phyloP scores from a whole-genome alignment of 352 stramenopile genomes.

The Phytophthora ohioensis region DNA sequence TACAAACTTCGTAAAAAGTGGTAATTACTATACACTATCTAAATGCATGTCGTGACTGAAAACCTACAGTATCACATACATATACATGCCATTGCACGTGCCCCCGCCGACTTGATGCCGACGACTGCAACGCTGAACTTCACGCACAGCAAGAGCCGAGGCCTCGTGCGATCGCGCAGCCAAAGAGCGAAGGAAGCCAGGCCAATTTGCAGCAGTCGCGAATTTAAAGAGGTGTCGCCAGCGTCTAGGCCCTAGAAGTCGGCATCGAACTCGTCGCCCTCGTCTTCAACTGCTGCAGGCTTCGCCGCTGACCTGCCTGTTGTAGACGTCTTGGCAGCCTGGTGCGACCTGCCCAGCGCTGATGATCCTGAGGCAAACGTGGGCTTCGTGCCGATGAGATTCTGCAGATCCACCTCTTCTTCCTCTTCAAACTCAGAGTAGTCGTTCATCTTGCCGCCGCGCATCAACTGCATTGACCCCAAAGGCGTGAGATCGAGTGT shows the following conservation, averaged over 20 bases:
- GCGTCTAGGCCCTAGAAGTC: constrained; percentile 47
- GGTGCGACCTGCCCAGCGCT: constrained; percentile 10
- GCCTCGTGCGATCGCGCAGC: constrained; percentile 8
- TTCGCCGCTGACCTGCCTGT: constrained; percentile 26
- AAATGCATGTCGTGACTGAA: no score
- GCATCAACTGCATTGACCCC: constrained; percentile 55
- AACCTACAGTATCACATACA: no score
- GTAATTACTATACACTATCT: no score
- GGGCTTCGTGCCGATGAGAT: constrained; percentile 66
- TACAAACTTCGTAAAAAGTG: no score
- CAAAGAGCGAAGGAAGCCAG: not conserved
- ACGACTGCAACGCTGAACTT: no score
- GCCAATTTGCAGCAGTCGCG: constrained; percentile 6
- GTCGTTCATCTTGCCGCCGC: constrained; percentile 77
- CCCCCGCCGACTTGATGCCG: no score
- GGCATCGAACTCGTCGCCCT: constrained; percentile 70
- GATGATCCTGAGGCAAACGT: constrained; percentile 10
- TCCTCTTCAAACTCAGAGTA: constrained; percentile 87
- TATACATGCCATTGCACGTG: no score
- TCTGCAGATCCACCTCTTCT: constrained; percentile 77
- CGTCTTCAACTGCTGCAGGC: constrained; percentile 15
- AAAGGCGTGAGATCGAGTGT: constrained; percentile 10
- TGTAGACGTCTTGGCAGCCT: constrained; percentile 2
- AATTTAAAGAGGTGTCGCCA: not conserved
- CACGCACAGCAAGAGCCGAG: no score